Conservation (phyloP, 1,284 basidiomycete genomes). For the Wallemia hederae region DNA sequence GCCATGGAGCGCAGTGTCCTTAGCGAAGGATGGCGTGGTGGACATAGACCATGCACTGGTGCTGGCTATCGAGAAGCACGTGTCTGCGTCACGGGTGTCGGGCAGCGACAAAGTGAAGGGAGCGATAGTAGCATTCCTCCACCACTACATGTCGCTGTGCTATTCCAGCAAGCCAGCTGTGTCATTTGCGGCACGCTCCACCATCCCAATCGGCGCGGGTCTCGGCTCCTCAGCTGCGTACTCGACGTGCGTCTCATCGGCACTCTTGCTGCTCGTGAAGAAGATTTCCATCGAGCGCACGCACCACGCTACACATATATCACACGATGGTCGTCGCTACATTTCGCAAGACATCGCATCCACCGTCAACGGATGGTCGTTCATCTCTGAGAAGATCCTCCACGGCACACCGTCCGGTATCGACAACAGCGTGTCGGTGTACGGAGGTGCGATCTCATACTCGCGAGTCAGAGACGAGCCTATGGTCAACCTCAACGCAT, state of each 20-base stretch:
- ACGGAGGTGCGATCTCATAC: slow-evolving; percentile 78
- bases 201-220: slow-evolving; percentile 94
- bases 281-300: slow-evolving; percentile 12
- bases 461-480: slow-evolving; percentile 45
- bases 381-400: slow-evolving; percentile 78
- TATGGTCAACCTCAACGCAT: slow-evolving; percentile 25
- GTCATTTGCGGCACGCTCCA: slow-evolving; percentile 56
- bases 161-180: slow-evolving; percentile 28
- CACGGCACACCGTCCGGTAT: slow-evolving; percentile 95
- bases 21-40: slow-evolving; percentile 30
- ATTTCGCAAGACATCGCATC: slow-evolving; percentile 32
- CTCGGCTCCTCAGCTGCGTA: slow-evolving; percentile 91
- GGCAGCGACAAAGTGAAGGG: slow-evolving; percentile 21
- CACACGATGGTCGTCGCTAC: slow-evolving; percentile 32
- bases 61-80: slow-evolving; percentile 26
- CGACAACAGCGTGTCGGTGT: slow-evolving; percentile 80
- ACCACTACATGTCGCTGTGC: slow-evolving; percentile 60
- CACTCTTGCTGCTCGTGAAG: slow-evolving; percentile 39
- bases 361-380: slow-evolving; percentile 73
- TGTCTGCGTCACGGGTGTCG: not conserved
- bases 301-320: slow-evolving; percentile 22
- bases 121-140: slow-evolving; percentile 61
- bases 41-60: slow-evolving; percentile 38
- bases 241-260: slow-evolving; percentile 55
- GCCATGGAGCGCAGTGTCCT: slow-evolving; percentile 47